phyloP scores from a whole-genome alignment of 306 rosid species.

The Gastrolobium villosum region DNA sequence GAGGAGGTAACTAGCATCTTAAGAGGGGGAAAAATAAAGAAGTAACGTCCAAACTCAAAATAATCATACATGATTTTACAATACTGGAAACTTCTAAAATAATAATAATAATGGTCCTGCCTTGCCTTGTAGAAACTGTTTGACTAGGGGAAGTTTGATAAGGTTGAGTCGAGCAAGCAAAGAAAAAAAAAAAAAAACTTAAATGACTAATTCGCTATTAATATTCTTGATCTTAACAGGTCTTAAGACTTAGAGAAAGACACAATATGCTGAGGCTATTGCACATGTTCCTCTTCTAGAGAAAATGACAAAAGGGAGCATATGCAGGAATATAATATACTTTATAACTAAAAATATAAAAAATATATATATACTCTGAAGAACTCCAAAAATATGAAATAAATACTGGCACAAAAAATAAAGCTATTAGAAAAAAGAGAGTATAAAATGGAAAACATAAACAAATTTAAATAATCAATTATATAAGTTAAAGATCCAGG shows the following conservation, averaged over 20 bases:
- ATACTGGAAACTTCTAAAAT: background rate
- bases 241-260: background rate
- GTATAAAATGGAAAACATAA: slow-evolving; percentile 23
- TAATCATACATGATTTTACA: background rate
- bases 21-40: background rate
- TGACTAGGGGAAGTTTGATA: background rate
- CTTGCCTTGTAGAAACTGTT: background rate
- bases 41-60: background rate
- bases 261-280: background rate
- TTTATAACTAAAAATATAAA: background rate
- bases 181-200: background rate
- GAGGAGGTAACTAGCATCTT: background rate
- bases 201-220: background rate
- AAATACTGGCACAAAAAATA: slow-evolving; percentile 23
- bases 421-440: slow-evolving; percentile 18
- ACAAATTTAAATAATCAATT: slow-evolving; percentile 25
- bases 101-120: background rate
- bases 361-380: background rate
- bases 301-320: slow-evolving; percentile 26
- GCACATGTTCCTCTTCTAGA: slow-evolving; percentile 1
- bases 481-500: slow-evolving; percentile 27
- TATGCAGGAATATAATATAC: background rate
- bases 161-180: background rate
- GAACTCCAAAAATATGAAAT: background rate
- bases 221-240: slow-evolving; percentile 6